A percentile compares a stretch with the other conserved stretches of the same genome.
These are phyloP conservation scores for Chrysoporthe puriensis DNA, from an alignment of 2,329 filamentous ascomycete species.

Conservation along the genomic window DNA sequence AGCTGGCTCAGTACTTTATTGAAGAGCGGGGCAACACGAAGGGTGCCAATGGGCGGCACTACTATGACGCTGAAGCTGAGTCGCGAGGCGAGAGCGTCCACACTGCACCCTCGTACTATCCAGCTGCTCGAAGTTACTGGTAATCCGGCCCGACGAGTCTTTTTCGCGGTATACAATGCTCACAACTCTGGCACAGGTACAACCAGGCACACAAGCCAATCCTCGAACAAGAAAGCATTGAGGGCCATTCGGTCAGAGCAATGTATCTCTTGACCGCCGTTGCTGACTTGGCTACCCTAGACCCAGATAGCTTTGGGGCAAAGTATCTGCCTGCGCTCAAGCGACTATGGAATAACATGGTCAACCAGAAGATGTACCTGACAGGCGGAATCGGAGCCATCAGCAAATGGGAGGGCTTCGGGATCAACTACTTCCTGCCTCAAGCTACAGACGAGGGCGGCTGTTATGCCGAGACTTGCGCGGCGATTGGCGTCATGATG, in stretches of 20 bases:
- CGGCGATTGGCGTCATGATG: constrained; percentile 63
- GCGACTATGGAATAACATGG: constrained; percentile 63
- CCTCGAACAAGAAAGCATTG: constrained; percentile 54
- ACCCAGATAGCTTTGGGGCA: constrained; percentile 26
- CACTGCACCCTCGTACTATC: constrained; percentile 51
- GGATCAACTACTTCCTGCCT: constrained; percentile 60
- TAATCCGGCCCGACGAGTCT: constrained; percentile 32
- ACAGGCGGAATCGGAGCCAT: constrained; percentile 64
- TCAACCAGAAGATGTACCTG: constrained; percentile 63
- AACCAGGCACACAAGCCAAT: constrained; percentile 61
- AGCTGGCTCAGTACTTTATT: constrained; percentile 59
- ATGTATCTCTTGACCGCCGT: constrained; percentile 63
- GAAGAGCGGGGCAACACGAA: constrained; percentile 58
- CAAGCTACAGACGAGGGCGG: constrained; percentile 63
- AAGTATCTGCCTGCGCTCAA: constrained; percentile 43
- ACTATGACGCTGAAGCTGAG: constrained; percentile 56
- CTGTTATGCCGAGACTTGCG: constrained; percentile 65
- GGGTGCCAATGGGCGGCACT: constrained; percentile 52
- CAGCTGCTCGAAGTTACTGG: constrained; percentile 44
- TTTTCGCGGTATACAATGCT: background rate
- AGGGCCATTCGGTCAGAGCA: constrained; percentile 63
- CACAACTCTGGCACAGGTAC: constrained; percentile 34
- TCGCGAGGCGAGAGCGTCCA: constrained; percentile 52
- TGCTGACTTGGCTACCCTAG: constrained; percentile 54
- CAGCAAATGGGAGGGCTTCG: constrained; percentile 63